Evolutionary conservation across 2,329 filamentous ascomycete genomes (phyloP), one percentile per base, ranked within the genome.

Genomic region (Fusarium decemcellulare): DNA sequence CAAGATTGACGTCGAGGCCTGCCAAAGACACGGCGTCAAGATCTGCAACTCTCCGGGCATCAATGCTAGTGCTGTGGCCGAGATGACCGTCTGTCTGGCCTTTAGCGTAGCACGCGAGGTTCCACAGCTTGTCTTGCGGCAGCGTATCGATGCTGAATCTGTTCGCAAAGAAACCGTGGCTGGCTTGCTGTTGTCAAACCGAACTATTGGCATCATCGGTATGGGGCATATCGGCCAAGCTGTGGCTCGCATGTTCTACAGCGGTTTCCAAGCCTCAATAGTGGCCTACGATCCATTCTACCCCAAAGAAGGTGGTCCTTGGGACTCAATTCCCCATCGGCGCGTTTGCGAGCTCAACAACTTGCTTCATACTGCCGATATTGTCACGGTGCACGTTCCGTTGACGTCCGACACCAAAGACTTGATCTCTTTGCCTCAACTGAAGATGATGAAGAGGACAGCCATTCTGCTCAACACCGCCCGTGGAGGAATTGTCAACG

Each of bases 391-490:
- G 10, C 78, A 78, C 56, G 72, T 79, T 1, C 79, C 79, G 0
- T 68, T 80, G 42, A 75, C 70, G 1, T 42, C 69, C 5, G 60
- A 59, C 0, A 81, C 79, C 1, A 63, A 61, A 30, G 69, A 71
- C 8, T 60, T 82, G 68, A 79, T 81, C 39, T 65, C 70, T 5
- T 66, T 70, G 12, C 42, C 61, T 8, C 65, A 79, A 40, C 55
- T 81, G 27, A 40, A 51, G 30, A 51, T 57, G 32, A 81, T 82
- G 79, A 81, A 81, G 68, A 53, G 47, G 5, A 71, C 76, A 30
- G 77, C 79, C 2, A 79, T 81, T 27, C 55, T 82, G 16, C 74
- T 81, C 60, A 81, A 81, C 62, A 72, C 75, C 2, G 79, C 80
- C 6, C 70, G 80, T 5, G 80, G 79, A 11, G 80, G 80, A 1